Evolutionary conservation across 176 grass and related monocot genomes (phyloP).

Genomic region (Neostapfia colusana): DNA sequence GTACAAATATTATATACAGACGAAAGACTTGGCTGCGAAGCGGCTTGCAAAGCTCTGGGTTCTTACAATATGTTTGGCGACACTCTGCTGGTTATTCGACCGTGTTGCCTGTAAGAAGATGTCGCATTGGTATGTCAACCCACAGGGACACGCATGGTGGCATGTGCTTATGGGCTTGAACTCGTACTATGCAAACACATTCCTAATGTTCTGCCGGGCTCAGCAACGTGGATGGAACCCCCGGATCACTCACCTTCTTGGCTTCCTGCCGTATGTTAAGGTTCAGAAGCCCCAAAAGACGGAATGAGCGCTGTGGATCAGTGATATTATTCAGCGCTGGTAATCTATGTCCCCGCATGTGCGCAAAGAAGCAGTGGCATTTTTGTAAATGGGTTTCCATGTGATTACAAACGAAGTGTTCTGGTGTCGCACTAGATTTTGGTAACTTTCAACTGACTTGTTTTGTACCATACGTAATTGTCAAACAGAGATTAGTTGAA

Average conservation of each 20-base stretch:
- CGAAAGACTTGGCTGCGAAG: constrained; percentile 67
- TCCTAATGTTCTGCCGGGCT: constrained; percentile 87
- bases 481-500: constrained; percentile 48
- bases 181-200: constrained; percentile 83
- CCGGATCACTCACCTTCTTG: constrained; percentile 43
- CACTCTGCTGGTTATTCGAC: constrained; percentile 69
- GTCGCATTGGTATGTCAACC: constrained; percentile 75
- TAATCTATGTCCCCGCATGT: constrained; percentile 26
- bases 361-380: constrained; percentile 39
- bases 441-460: constrained; percentile 57
- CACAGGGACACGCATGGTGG: constrained; percentile 88
- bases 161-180: constrained; percentile 89
- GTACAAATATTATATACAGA: constrained; percentile 97
- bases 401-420: constrained; percentile 58
- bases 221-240: constrained; percentile 79
- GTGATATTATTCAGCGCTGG: constrained; percentile 20
- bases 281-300: constrained; percentile 72
- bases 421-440: constrained; percentile 56
- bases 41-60: constrained; percentile 72
- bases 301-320: constrained; percentile 47
- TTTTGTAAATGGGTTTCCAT: constrained; percentile 59
- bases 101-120: constrained; percentile 77
- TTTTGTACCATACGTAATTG: constrained; percentile 65
- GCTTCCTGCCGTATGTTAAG: constrained; percentile 79
- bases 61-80: constrained; percentile 55